phyloP scores from a whole-genome alignment of 192 early-diverging fungal species.

The Thamnidium elegans region DNA sequence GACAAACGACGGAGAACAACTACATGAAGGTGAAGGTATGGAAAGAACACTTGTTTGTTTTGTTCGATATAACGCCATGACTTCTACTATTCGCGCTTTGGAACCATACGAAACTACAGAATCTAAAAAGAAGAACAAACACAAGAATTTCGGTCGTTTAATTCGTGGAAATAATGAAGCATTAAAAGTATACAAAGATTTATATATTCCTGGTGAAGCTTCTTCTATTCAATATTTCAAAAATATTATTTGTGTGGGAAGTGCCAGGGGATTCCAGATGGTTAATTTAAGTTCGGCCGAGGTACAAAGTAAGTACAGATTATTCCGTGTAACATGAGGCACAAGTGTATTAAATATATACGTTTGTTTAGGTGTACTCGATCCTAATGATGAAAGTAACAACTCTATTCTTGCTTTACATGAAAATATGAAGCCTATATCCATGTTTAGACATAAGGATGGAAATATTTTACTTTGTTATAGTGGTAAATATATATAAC shows the following conservation, averaged over 20 bases:
- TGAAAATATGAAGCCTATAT: slow-evolving; percentile 76
- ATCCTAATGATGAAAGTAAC: slow-evolving; percentile 77
- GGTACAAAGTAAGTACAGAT: slow-evolving; percentile 54
- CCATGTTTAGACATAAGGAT: slow-evolving; percentile 75
- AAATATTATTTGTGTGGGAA: slow-evolving; percentile 86
- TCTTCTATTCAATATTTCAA: slow-evolving; percentile 82
- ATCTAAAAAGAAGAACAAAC: slow-evolving; percentile 45
- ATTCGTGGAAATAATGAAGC: slow-evolving; percentile 43
- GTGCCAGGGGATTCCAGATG: slow-evolving; percentile 90
- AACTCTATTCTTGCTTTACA: slow-evolving; percentile 69
- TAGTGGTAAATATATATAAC: slow-evolving; percentile 58
- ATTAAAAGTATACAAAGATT: slow-evolving; percentile 70
- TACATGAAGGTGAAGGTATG: neutral
- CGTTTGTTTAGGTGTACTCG: slow-evolving; percentile 59
- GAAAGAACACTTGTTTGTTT: slow-evolving; percentile 55
- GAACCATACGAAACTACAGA: slow-evolving; percentile 56
- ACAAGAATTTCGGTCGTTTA: slow-evolving; percentile 44
- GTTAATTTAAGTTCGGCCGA: slow-evolving; percentile 82
- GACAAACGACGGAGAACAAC: neutral
- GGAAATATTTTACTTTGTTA: slow-evolving; percentile 90
- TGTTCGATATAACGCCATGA: slow-evolving; percentile 71
- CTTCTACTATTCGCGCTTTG: slow-evolving; percentile 75
- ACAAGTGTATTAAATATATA: neutral
- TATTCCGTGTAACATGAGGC: neutral
- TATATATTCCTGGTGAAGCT: slow-evolving; percentile 91